Evolutionary conservation across 768 basidiomycete species (phyloP).

Genomic region (Xerocomellus intermedius): DNA sequence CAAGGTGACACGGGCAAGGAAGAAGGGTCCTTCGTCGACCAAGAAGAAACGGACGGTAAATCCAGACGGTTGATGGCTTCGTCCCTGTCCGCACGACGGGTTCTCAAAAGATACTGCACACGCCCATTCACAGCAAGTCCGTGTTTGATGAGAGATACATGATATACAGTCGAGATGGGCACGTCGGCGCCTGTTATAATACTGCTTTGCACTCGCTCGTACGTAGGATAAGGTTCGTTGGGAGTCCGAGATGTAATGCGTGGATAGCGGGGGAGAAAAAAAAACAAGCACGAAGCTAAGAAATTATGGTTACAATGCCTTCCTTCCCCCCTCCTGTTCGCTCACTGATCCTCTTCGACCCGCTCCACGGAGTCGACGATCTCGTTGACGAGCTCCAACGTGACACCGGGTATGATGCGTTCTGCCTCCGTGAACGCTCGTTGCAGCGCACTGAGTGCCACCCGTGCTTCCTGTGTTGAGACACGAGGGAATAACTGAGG

Average conservation of each 20-base stretch:
- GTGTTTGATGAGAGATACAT: constrained; percentile 21
- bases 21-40: constrained; percentile 45
- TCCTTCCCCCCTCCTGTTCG: background rate
- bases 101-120: background rate
- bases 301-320: constrained; percentile 11
- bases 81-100: background rate
- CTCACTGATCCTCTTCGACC: constrained; percentile 65
- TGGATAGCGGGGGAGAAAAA: background rate
- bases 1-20: constrained; percentile 72
- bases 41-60: constrained; percentile 67
- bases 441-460: constrained; percentile 82
- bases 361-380: constrained; percentile 92
- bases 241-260: constrained; percentile 19
- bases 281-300: constrained; percentile 17
- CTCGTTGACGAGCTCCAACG: constrained; percentile 89
- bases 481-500: constrained; percentile 86
- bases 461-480: constrained; percentile 86
- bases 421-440: constrained; percentile 95
- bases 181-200: constrained; percentile 14
- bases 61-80: constrained; percentile 12
- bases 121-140: background rate
- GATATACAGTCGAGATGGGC: constrained; percentile 24
- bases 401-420: constrained; percentile 91
- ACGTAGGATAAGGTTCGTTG: constrained; percentile 15
- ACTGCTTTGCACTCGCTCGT: constrained; percentile 17